A percentile compares a stretch with the other conserved stretches of the same genome.
These are phyloP conservation scores for Capsicum pubescens DNA, from an alignment of 257 asterid genomes.

Conservation along the genomic window DNA sequence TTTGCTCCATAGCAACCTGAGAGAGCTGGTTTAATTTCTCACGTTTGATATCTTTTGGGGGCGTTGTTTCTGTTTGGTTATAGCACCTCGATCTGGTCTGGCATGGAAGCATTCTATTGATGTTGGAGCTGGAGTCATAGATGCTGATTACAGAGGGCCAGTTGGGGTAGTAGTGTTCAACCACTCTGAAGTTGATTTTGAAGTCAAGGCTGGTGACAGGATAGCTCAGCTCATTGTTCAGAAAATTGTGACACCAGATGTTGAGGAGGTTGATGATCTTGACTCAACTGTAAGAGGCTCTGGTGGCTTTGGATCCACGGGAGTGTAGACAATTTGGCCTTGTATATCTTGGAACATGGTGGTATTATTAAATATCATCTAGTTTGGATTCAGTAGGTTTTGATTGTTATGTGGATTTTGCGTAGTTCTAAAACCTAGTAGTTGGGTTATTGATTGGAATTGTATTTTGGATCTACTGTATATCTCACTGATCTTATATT, in stretches of 20 bases:
- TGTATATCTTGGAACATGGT: background rate
- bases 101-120: conserved; percentile 88
- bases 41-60: background rate
- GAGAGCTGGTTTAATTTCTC: background rate
- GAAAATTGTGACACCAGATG: conserved; percentile 43
- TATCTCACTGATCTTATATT: background rate
- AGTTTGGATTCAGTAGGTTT: background rate
- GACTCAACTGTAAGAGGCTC: conserved; percentile 48
- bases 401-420: background rate
- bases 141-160: conserved; percentile 70
- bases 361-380: background rate
- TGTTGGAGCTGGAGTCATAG: conserved; percentile 94
- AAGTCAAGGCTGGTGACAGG: conserved; percentile 48
- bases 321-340: conserved; percentile 26
- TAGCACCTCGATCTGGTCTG: conserved; percentile 85
- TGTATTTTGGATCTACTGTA: background rate
- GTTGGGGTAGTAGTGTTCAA: conserved; percentile 57
- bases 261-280: conserved; percentile 48
- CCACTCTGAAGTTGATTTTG: conserved; percentile 51
- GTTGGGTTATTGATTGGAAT: background rate
- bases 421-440: background rate
- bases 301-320: conserved; percentile 56
- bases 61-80: background rate
- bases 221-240: conserved; percentile 51
- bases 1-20: background rate